Percentiles rank a stretch among this genome's conserved stretches.
phyloP scores from a whole-genome alignment of 139 green algal species.

The Gonium pectorale region DNA sequence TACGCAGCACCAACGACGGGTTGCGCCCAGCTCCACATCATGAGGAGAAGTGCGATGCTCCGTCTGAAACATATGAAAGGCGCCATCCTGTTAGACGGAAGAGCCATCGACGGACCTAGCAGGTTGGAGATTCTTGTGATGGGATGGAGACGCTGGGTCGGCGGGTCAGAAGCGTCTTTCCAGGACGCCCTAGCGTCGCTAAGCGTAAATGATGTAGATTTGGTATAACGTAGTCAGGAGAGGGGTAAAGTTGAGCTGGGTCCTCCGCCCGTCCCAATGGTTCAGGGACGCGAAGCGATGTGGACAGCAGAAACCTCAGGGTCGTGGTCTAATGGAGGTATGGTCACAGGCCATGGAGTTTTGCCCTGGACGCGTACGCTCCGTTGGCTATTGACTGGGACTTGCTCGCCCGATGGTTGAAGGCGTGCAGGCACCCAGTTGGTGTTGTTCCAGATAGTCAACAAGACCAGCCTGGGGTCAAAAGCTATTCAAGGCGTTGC shows the following conservation, averaged over 20 bases:
- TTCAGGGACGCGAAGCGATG: conserved; percentile 23
- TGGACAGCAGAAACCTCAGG: not conserved
- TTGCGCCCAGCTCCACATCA: too few relatives aligned
- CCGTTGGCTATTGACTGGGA: not conserved
- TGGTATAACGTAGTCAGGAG: not conserved
- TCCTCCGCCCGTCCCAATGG: conserved; percentile 7
- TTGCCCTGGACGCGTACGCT: not conserved
- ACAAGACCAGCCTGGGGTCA: not conserved
- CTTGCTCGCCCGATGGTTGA: conserved; percentile 30
- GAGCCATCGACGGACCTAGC: not conserved
- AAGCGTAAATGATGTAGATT: not conserved
- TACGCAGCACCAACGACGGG: too few relatives aligned
- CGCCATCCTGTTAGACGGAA: too few relatives aligned
- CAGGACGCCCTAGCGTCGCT: not conserved
- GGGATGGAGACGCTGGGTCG: not conserved
- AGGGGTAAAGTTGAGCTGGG: not conserved
- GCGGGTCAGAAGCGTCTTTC: not conserved
- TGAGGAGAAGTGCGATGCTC: too few relatives aligned
- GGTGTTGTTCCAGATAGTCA: not conserved
- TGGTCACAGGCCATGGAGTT: conserved; percentile 8
- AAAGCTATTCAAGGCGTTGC: not conserved
- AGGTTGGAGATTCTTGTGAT: not conserved
- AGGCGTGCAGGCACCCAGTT: conserved; percentile 10
- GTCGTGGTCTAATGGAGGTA: not conserved
- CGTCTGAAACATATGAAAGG: too few relatives aligned